These are phyloP conservation scores for Trebouxia sp. DNA, from an alignment of 139 green algal genomes.

Conservation along the genomic window DNA sequence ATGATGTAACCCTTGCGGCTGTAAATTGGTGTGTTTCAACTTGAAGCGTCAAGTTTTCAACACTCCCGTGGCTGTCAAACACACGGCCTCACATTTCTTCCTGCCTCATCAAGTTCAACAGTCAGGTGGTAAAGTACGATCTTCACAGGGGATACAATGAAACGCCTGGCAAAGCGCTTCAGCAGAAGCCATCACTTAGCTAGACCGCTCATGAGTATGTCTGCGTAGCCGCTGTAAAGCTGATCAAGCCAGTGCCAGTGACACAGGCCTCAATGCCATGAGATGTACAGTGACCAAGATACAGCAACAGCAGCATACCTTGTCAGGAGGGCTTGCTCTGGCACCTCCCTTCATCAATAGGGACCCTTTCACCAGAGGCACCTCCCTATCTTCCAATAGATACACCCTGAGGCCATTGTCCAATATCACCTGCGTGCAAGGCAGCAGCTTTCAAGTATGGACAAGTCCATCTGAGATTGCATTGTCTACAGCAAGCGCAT, in stretches of 20 bases:
- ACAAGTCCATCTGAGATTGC: not conserved
- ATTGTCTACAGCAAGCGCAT: not conserved
- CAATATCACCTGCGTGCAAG: slow-evolving; percentile 47
- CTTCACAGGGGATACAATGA: no score
- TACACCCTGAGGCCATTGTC: slow-evolving; percentile 72
- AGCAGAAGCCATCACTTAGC: no score
- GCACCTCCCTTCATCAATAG: slow-evolving; percentile 70
- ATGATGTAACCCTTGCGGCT: no score
- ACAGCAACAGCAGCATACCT: slow-evolving; percentile 44
- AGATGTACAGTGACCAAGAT: not conserved
- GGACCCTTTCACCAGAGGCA: slow-evolving; percentile 63
- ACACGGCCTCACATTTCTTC: no score
- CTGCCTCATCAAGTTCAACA: no score
- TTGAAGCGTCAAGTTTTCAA: no score
- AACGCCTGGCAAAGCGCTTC: no score
- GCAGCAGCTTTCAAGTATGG: no score
- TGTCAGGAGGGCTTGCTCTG: slow-evolving; percentile 59
- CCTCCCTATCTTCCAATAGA: slow-evolving; percentile 74
- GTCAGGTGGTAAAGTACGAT: no score
- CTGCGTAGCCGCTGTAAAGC: not conserved
- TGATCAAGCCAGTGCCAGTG: not conserved
- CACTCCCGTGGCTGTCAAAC: no score
- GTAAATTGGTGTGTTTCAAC: no score
- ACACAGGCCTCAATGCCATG: not conserved
- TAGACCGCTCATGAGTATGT: not conserved